Base-by-base conservation (phyloP, 1,139 yeast species). In the Pichia sp. region DNA sequence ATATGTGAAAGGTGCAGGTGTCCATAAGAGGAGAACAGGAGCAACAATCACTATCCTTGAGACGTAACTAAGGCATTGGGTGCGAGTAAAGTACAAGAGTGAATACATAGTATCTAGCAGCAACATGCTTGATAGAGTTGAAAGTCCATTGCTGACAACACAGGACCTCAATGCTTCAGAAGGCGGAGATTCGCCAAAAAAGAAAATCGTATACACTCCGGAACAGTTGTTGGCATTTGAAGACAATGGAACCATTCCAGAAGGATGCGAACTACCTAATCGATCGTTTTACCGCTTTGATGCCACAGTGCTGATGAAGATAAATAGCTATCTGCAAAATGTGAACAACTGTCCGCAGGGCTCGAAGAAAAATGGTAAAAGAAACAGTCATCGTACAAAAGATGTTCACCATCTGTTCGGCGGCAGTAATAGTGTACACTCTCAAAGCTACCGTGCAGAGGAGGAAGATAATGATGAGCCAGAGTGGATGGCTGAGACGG, bases 401-500 rank as follows among this genome's bases (percentile, higher is more conserved):
- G 44, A 10, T 32, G 43, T 42, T 19, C 29, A 30, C 31, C 26
- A 36, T 19, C 23, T 19, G 23, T 19, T 19, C 23, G 30, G 32
- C 30, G 10, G 34, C 23, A 47, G 34, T 15, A 32, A 48, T 30
- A 47, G 26, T 31, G 40, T 6, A 36, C 15, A 36, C 15, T 11
- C n/a, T 5, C 16, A 45, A 7, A 4, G 26, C 31, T n/a, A 34
- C 16, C 32, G 23, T 30, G 16, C 26, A 8, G 40, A 45, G 5
- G 41, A 36, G 10, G 54, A 41, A 8, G 51, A 52, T 1, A 53
- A 46, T 4, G 65, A 63, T 16, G 48, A 49, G 13, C 70, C 70
- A 1, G 69, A 63, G 50, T 67, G 70, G 70, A 56, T 62, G 42
- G 63, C 60, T 10, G 70, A 66, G 43, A 62, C 67, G 1, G 67